Evolutionary conservation across 768 basidiomycete genomes (phyloP), one percentile per base, ranked within the genome.

Genomic region (Leccinum arenicola): DNA sequence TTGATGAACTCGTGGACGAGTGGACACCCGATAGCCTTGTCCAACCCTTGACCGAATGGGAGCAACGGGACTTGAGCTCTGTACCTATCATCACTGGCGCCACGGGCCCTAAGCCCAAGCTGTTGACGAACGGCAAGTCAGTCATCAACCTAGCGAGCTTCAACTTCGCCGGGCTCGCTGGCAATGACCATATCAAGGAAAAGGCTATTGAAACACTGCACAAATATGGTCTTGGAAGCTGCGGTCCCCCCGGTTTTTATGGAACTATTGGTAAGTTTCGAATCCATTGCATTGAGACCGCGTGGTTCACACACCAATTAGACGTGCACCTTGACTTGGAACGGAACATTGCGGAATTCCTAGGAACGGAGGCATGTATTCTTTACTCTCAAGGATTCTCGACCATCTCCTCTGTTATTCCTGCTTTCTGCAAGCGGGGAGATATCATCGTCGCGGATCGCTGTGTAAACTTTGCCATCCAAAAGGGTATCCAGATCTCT

Each of bases 401-500:
- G 9, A 93, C 94, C 56, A 86, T 93, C 63, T 86, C 91, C 4
- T 96, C 94, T 14, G 93, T 95, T 67, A 97, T 98, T 60, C 93
- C 97, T 0, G 93, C 97, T 1, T 99, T 98, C 75, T 93, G 91
- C 80, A 98, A 99, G 73, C 86, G 96, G 61, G 95, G 95, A 2
- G 96, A 99, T 68, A 86, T 99, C 68, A 95, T 99, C 68, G 91
- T 99, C n/a, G 95, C 94, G 4, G 96, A 99, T 73, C 86, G 93
- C n/a, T 85, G 88, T n/a, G 87, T 95, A 65, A 96, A 91, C 74
- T 94, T 98, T 73, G 87, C 92, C 15, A 91, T 98, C 56, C 95
- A 98, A 72, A 96, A 95, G 74, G 97, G 96, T 17, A 85, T 98
- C 29, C 90, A 96, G 71, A 93, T 98, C 60, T 91, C 89, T 19